These are phyloP conservation scores for Cutaneotrichosporon cutaneum DNA, from an alignment of 1,284 basidiomycete genomes.

Conservation along the genomic window DNA sequence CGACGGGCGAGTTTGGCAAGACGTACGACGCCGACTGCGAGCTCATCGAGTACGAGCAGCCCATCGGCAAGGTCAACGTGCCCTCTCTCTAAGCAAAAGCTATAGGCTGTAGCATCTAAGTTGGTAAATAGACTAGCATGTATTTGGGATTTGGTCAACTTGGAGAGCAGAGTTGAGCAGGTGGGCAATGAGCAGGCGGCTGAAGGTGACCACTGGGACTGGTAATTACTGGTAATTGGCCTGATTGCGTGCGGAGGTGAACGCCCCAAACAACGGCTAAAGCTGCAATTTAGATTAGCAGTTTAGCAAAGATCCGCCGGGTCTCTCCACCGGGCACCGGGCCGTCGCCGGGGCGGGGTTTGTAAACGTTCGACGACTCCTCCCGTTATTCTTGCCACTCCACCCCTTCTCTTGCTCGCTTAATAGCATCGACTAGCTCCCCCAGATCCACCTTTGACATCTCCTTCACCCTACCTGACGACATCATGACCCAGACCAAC, in stretches of 20 bases:
- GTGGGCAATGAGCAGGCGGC: too few relatives aligned
- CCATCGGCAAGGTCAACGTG: background rate
- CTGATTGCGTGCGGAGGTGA: background rate
- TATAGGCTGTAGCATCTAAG: background rate
- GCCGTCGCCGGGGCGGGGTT: background rate
- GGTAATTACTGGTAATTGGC: background rate
- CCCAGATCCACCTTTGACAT: background rate
- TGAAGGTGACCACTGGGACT: background rate
- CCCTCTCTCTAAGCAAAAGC: background rate
- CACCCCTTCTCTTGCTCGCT: background rate
- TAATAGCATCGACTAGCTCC: background rate
- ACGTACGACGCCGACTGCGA: slow-evolving; percentile 50
- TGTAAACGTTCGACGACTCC: background rate
- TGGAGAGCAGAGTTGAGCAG: background rate
- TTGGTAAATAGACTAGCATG: background rate
- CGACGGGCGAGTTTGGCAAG: slow-evolving; percentile 39
- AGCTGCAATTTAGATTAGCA: background rate
- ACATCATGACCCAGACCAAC: slow-evolving; percentile 44
- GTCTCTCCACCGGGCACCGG: too few relatives aligned
- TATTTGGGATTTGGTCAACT: background rate
- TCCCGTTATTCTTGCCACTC: background rate
- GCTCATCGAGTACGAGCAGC: slow-evolving; percentile 37
- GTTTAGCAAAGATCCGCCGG: background rate
- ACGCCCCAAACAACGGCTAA: background rate
- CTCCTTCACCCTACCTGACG: slow-evolving; percentile 32